phyloP scores from a whole-genome alignment of 345 rosid genomes.

The Melaleuca quinquenervia region DNA sequence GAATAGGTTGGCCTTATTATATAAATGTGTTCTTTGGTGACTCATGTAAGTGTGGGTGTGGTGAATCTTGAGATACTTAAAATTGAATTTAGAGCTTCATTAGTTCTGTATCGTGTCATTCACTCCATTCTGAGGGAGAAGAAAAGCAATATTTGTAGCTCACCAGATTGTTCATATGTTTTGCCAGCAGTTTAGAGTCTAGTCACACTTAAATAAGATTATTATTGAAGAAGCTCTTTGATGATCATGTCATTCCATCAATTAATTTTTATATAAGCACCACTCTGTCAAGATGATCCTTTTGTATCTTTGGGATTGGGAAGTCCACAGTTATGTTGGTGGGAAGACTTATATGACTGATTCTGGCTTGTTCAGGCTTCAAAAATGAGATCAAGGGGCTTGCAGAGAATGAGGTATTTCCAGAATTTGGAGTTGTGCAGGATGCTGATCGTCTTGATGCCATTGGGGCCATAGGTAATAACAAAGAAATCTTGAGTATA shows the following conservation, averaged over 20 bases:
- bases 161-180: not conserved
- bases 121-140: not conserved
- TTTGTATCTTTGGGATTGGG: not conserved
- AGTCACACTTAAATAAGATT: not conserved
- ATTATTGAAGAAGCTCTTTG: not conserved
- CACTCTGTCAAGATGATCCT: not conserved
- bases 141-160: not conserved
- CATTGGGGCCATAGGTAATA: conserved; percentile 73
- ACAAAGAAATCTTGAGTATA: not conserved
- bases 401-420: conserved; percentile 24
- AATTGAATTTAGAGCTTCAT: not conserved
- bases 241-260: not conserved
- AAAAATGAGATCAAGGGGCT: conserved; percentile 55
- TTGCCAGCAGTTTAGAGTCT: not conserved
- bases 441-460: conserved; percentile 97
- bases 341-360: not conserved
- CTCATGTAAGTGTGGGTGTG: not conserved
- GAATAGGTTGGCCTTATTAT: not conserved
- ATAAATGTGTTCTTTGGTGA: not conserved
- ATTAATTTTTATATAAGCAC: not conserved
- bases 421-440: conserved; percentile 80
- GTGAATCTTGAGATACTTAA: not conserved
- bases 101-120: not conserved
- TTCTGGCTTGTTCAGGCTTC: conserved; percentile 37
- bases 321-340: not conserved